A percentile compares a stretch with the other conserved stretches of the same genome.
phyloP scores from a whole-genome alignment of 2,329 filamentous ascomycete genomes.

The Xylaria polymorpha region DNA sequence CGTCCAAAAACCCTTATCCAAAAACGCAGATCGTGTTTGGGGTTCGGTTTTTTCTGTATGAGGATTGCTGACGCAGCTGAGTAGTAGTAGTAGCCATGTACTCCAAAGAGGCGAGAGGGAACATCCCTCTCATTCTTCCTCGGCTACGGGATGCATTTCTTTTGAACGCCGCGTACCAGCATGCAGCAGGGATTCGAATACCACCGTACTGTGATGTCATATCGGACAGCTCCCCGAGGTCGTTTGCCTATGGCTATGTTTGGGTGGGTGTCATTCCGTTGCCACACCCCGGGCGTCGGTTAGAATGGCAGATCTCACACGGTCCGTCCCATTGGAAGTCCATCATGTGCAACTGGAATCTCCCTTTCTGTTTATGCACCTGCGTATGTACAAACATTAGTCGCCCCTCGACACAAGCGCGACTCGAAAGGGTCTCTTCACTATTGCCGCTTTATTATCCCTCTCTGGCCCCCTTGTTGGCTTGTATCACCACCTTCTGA shows the following conservation, averaged over 20 bases:
- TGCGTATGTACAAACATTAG: conserved; percentile 46
- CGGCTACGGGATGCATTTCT: conserved; percentile 3
- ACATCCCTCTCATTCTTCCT: background rate
- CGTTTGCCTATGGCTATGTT: conserved; percentile 45
- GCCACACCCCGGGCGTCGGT: conserved; percentile 42
- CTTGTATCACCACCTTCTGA: conserved; percentile 45
- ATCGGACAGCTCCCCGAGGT: conserved; percentile 16
- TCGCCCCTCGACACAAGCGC: conserved; percentile 42
- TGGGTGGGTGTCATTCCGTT: conserved; percentile 47
- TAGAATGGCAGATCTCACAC: conserved; percentile 45
- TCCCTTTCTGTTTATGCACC: conserved; percentile 50
- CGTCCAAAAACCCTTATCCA: conserved; percentile 33
- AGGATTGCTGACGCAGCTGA: background rate
- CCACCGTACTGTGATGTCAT: conserved; percentile 34
- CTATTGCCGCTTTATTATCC: conserved; percentile 46
- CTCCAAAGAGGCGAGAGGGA: background rate
- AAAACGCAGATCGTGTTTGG: conserved; percentile 19
- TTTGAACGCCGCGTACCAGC: conserved; percentile 13
- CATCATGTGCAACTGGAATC: conserved; percentile 41
- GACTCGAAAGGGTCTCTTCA: conserved; percentile 38
- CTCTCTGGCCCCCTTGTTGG: conserved; percentile 41
- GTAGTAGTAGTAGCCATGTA: too few species aligned
- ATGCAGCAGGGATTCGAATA: conserved; percentile 1
- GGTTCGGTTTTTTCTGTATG: conserved; percentile 1
- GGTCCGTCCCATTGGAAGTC: conserved; percentile 38